Conservation (phyloP, 345 rosid species). For the Boechera stricta region DNA sequence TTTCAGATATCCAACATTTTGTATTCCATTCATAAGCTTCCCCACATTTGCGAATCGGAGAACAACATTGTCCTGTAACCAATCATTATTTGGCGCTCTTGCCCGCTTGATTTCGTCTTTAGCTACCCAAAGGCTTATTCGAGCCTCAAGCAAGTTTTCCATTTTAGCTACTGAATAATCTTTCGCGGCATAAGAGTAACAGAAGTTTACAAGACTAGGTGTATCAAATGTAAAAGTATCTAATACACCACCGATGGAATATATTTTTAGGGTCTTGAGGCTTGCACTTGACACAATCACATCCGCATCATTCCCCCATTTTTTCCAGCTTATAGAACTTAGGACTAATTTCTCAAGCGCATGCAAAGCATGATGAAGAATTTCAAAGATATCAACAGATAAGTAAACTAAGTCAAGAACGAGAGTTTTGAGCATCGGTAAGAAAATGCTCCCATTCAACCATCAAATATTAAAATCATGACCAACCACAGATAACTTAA, state of each 20-base stretch:
- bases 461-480: neutral
- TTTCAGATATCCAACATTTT: neutral
- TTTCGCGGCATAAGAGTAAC: neutral
- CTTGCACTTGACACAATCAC: constrained; percentile 11
- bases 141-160: too few relatives aligned
- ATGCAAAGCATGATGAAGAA: too few relatives aligned
- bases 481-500: neutral
- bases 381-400: neutral
- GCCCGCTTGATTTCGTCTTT: neutral
- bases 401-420: neutral
- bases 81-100: neutral
- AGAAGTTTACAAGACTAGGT: neutral
- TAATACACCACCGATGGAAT: too few relatives aligned
- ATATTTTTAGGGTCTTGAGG: constrained; percentile 12
- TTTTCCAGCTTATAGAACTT: too few relatives aligned
- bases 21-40: constrained; percentile 2
- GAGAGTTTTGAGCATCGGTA: neutral
- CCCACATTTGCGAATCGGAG: neutral
- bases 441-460: neutral
- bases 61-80: neutral
- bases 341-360: too few relatives aligned
- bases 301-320: neutral
- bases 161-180: neutral
- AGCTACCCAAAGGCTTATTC: neutral
- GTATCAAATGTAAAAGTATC: constrained; percentile 5